These are phyloP conservation scores for Escovopsis sp. DNA, from an alignment of 2,329 filamentous ascomycete genomes.

Conservation along the genomic window DNA sequence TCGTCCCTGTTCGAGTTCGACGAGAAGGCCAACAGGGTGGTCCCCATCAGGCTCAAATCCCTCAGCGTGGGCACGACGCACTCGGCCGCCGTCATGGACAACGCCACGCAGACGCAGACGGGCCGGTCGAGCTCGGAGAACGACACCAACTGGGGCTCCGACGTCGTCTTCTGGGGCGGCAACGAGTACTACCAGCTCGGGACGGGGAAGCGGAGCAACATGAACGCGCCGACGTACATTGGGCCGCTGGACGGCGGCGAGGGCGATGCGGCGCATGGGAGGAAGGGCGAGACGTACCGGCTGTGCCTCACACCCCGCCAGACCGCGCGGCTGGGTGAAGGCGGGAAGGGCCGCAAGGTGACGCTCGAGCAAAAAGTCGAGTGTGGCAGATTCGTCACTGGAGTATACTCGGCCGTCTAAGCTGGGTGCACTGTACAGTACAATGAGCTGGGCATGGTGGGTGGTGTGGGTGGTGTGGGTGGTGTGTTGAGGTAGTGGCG, in stretches of 20 bases:
- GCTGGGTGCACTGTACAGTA: neutral
- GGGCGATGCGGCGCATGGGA: slow-evolving; percentile 44
- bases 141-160: slow-evolving; percentile 76
- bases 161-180: slow-evolving; percentile 86
- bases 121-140: slow-evolving; percentile 35
- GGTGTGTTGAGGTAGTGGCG: neutral
- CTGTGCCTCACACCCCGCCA: slow-evolving; percentile 69
- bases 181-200: slow-evolving; percentile 92
- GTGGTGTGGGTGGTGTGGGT: neutral
- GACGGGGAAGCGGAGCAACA: slow-evolving; percentile 75
- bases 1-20: slow-evolving; percentile 81
- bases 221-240: slow-evolving; percentile 63
- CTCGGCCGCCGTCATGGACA: slow-evolving; percentile 68
- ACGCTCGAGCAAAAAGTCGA: slow-evolving; percentile 76
- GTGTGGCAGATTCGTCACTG: slow-evolving; percentile 70
- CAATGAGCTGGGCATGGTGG: no score
- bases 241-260: slow-evolving; percentile 52
- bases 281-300: slow-evolving; percentile 51
- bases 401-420: slow-evolving; percentile 54
- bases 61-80: slow-evolving; percentile 71
- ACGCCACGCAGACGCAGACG: slow-evolving; percentile 47
- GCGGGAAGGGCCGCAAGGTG: slow-evolving; percentile 49
- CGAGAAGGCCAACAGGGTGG: slow-evolving; percentile 49
- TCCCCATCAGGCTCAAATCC: slow-evolving; percentile 63
- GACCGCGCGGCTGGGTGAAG: slow-evolving; percentile 48